Evolutionary conservation across 2,329 filamentous ascomycete species (phyloP).

Genomic region (Calonectria crousiana): DNA sequence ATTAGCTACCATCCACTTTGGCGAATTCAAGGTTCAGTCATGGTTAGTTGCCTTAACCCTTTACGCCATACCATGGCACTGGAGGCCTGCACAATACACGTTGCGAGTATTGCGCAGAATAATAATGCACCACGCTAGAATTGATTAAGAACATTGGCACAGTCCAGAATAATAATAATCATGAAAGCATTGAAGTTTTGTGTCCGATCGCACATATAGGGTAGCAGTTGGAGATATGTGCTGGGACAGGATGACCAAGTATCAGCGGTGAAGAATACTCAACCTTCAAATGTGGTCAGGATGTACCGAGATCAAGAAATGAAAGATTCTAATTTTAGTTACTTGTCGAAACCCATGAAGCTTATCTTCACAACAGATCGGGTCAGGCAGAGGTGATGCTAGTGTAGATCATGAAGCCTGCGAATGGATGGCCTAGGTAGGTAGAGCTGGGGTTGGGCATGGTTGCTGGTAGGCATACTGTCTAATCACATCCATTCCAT

Average conservation of each 20-base stretch:
- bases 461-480: neutral
- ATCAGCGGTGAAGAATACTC: neutral
- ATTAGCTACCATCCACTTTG: neutral
- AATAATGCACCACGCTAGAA: neutral
- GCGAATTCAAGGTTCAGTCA: neutral
- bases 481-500: neutral
- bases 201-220: neutral
- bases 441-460: neutral
- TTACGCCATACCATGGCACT: neutral
- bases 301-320: neutral
- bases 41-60: neutral
- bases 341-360: neutral
- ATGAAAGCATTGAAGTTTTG: neutral
- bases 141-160: neutral
- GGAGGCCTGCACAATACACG: neutral
- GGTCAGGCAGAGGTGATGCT: neutral
- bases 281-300: neutral
- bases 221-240: neutral
- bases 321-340: neutral
- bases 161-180: neutral
- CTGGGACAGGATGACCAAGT: no score
- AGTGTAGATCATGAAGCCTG: neutral
- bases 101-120: neutral
- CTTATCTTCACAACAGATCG: neutral
- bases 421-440: neutral